Evolutionary conservation across 1,284 basidiomycete species (phyloP), one percentile per base, ranked within the genome.

Genomic region (Cutaneotrichosporon daszewskae): DNA sequence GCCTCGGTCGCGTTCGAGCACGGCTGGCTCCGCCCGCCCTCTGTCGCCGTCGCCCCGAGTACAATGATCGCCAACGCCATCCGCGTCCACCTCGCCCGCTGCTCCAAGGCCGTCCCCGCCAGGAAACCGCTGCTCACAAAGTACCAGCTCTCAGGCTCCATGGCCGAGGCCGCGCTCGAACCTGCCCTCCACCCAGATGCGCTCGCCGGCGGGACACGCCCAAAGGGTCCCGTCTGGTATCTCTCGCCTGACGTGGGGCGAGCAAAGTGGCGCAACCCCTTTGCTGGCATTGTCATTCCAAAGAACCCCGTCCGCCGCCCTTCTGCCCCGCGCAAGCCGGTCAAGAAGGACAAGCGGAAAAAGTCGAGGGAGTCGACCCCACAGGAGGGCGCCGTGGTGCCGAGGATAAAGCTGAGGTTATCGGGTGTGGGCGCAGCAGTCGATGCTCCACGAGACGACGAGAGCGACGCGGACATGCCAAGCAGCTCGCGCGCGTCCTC

Each of bases 181-280:
- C 49, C 66, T 0, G 67, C 68, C 5, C 62, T 71, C 3, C 66
- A 66, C 37, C 68, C 68, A 1, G 42, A 53, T 18, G 66, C 68
- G 10, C 64, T 63, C 40, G 52, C 51, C 5, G 53, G 51, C 14
- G 26, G 43, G 0, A 38, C 51, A n/a, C 49, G 68, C 33, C 68
- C 68, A 16, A 64, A 65, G 41, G 68, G 68, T 1, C 57, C 63
- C 5, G 64, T 69, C 10, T 71, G 64, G 62, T 69, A 52, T 40
- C 51, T 68, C 7, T 53, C 53, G 12, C 43, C 47, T 11, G 49
- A 57, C 4, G 45, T 49, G 3, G 65, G 63, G 6, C 57, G 58
- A 32, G 43, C 37, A 11, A 62, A 59, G 26, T 69, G 66, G 66
- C 60, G 58, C 40, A 60, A 57, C 37, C 66, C 66, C 4, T 69